Percentiles rank a stretch among this genome's conserved stretches.
Conservation (phyloP, 345 rosid species). For the Psidium friedrichsthalianum region DNA sequence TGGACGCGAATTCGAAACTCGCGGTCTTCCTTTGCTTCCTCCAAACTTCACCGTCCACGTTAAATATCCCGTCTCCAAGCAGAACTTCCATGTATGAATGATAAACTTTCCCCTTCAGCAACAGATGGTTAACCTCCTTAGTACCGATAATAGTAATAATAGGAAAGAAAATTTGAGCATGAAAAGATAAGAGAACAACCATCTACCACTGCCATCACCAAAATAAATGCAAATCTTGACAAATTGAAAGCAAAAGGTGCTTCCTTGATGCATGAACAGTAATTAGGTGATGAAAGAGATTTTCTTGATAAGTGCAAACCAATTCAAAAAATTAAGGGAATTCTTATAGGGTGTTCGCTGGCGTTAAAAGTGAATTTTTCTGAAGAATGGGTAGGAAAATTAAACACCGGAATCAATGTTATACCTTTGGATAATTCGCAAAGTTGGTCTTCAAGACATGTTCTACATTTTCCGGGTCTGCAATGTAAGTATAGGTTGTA, state of each 20-base stretch:
- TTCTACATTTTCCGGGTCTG: conserved; percentile 85
- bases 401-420: background rate
- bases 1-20: conserved; percentile 93
- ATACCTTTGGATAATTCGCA: conserved; percentile 84
- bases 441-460: conserved; percentile 84
- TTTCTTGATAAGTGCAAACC: too few relatives aligned
- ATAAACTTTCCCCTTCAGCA: conserved; percentile 68
- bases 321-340: too few relatives aligned
- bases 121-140: background rate
- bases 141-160: background rate
- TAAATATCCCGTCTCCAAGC: conserved; percentile 84
- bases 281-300: background rate
- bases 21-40: conserved; percentile 90
- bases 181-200: background rate
- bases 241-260: background rate
- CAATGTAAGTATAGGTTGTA: conserved; percentile 81
- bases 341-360: too few relatives aligned
- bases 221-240: background rate
- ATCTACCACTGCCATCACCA: background rate
- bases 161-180: background rate
- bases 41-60: conserved; percentile 87
- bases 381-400: background rate
- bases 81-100: conserved; percentile 94
- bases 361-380: background rate
- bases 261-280: background rate